Percentiles rank a stretch among this genome's conserved stretches.
Evolutionary conservation across 352 stramenopile species (phyloP).

Genomic region (Globisporangium mamillatum): DNA sequence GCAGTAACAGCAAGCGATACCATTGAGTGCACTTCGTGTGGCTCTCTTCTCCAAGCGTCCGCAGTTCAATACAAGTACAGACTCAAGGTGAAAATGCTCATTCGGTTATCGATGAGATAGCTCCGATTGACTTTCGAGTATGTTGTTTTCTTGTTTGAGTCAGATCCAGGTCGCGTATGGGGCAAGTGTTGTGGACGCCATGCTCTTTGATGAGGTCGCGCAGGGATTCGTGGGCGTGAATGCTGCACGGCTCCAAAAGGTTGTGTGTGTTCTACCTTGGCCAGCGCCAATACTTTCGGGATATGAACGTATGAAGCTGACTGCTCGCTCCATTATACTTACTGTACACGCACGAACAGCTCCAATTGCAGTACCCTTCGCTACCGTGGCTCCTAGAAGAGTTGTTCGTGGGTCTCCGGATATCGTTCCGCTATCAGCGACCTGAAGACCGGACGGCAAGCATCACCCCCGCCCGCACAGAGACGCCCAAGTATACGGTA

Average conservation of each 20-base stretch:
- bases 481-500: slow-evolving; percentile 29
- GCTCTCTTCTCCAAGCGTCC: slow-evolving; percentile 15
- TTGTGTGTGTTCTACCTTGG: background rate
- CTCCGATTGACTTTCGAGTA: background rate
- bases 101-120: background rate
- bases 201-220: slow-evolving; percentile 54
- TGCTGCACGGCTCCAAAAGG: slow-evolving; percentile 26
- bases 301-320: background rate
- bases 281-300: background rate
- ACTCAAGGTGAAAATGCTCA: slow-evolving; percentile 30
- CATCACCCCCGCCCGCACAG: slow-evolving; percentile 15
- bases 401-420: slow-evolving; percentile 44
- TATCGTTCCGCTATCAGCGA: slow-evolving; percentile 49
- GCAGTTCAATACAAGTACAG: slow-evolving; percentile 48
- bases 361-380: slow-evolving; percentile 34
- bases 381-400: slow-evolving; percentile 46
- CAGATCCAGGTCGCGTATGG: slow-evolving; percentile 43
- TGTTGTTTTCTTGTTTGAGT: background rate
- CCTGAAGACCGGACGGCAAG: slow-evolving; percentile 20
- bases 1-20: background rate
- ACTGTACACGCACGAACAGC: slow-evolving; percentile 9
- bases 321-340: background rate
- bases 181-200: slow-evolving; percentile 27
- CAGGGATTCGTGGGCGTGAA: slow-evolving; percentile 34
- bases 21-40: slow-evolving; percentile 34